A percentile compares a stretch with the other conserved stretches of the same genome.
These are phyloP conservation scores for Clarireedia monteithiana DNA, from an alignment of 2,329 filamentous ascomycete genomes.

Conservation along the genomic window DNA sequence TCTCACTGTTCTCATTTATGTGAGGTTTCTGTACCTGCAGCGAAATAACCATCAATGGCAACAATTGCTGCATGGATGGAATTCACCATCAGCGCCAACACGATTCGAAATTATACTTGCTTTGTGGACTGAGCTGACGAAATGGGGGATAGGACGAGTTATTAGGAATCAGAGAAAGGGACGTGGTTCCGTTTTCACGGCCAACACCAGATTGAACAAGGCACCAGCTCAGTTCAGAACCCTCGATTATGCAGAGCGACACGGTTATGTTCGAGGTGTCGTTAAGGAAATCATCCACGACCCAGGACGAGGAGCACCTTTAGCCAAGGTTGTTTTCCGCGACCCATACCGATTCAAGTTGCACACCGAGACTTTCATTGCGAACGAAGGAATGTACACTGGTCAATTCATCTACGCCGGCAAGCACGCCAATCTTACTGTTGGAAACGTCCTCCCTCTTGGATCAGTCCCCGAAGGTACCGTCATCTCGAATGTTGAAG, in stretches of 20 bases:
- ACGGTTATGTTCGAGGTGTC: conserved; percentile 95
- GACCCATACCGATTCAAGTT: conserved; percentile 98
- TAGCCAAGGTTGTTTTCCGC: conserved; percentile 94
- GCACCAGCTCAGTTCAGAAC: conserved; percentile 90
- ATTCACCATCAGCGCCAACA: no score
- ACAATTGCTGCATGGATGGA: no score
- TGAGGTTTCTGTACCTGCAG: no score
- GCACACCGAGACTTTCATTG: conserved; percentile 98
- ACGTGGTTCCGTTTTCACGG: conserved; percentile 70
- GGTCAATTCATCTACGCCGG: conserved; percentile 99
- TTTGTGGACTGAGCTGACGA: background rate
- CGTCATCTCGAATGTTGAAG: conserved; percentile 98
- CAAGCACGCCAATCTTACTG: conserved; percentile 94
- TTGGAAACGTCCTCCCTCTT: conserved; percentile 96
- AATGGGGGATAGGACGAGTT: conserved; percentile 38
- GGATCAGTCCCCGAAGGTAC: conserved; percentile 97
- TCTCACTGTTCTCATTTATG: no score
- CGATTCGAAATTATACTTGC: no score
- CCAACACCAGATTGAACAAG: conserved; percentile 88
- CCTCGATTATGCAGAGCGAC: conserved; percentile 92
- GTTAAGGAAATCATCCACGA: conserved; percentile 96
- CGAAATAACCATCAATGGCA: no score
- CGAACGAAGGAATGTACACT: conserved; percentile 99
- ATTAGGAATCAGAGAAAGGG: conserved; percentile 73
- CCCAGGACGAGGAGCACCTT: conserved; percentile 88